Conservation (phyloP, 2,329 filamentous ascomycete genomes). For the Colletotrichum truncatum region DNA sequence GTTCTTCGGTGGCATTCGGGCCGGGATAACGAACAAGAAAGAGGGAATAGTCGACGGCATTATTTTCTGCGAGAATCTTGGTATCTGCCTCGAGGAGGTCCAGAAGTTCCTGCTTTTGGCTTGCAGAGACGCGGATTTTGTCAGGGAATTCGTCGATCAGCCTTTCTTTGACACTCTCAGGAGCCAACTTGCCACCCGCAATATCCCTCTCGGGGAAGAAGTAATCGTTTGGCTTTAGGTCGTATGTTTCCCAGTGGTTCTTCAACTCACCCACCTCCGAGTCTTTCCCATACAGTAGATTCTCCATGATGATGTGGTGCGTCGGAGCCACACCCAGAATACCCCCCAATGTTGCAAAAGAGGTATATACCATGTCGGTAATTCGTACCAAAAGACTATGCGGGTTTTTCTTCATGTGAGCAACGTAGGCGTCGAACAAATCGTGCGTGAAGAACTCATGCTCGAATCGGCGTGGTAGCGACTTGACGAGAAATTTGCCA, state of each 20-base stretch:
- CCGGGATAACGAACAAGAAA: constrained; percentile 67
- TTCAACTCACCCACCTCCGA: constrained; percentile 45
- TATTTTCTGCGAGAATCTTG: constrained; percentile 65
- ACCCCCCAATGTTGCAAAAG: constrained; percentile 65
- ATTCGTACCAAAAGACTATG: constrained; percentile 75
- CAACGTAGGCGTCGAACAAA: constrained; percentile 70
- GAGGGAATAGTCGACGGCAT: constrained; percentile 80
- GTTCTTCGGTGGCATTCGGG: constrained; percentile 18
- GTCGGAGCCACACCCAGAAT: constrained; percentile 69
- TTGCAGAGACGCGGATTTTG: constrained; percentile 65
- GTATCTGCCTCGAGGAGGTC: constrained; percentile 69
- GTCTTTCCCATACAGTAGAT: constrained; percentile 70
- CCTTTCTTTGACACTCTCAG: constrained; percentile 71
- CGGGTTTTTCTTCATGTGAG: constrained; percentile 69
- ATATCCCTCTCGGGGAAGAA: constrained; percentile 81
- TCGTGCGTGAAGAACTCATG: constrained; percentile 75
- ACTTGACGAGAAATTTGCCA: constrained; percentile 76
- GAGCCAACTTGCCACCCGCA: constrained; percentile 68
- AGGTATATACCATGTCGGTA: constrained; percentile 72
- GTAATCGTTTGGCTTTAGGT: constrained; percentile 78
- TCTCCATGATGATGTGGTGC: constrained; percentile 83
- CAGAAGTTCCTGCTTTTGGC: constrained; percentile 65
- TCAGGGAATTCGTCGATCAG: constrained; percentile 75
- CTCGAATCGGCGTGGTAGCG: constrained; percentile 74
- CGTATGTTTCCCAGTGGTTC: constrained; percentile 73